Conservation (phyloP, 208 protist genomes). For the Crithidia mellificae region DNA sequence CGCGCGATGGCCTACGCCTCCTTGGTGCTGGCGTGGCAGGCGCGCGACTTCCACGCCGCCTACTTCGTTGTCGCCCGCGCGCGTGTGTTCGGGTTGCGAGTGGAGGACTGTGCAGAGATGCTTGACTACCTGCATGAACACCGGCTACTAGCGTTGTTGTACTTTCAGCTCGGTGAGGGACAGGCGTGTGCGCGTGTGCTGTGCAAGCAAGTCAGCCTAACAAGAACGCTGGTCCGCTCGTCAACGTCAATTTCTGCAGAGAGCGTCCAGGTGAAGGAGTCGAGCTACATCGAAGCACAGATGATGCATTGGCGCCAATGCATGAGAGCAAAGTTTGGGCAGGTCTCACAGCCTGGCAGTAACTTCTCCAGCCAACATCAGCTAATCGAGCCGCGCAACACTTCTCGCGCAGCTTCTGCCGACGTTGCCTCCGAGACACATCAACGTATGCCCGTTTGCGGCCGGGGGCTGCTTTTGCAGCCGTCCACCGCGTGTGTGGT, state of each 20-base stretch:
- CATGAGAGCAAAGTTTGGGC: slow-evolving; percentile 11
- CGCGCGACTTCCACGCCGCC: slow-evolving; percentile 55
- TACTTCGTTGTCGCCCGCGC: slow-evolving; percentile 45
- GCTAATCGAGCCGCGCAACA: no score
- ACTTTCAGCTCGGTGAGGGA: slow-evolving; percentile 48
- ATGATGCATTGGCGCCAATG: slow-evolving; percentile 12
- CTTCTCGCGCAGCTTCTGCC: no score
- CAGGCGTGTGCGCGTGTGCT: slow-evolving; percentile 33
- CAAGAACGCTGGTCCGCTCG: background rate
- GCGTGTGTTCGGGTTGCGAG: slow-evolving; percentile 22
- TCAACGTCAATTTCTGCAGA: background rate
- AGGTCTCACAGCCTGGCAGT: background rate
- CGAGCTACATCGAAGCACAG: slow-evolving; percentile 1
- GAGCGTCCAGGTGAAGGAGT: background rate
- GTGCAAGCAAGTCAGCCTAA: slow-evolving; percentile 31
- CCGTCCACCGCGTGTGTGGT: slow-evolving; percentile 6
- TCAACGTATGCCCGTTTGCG: slow-evolving; percentile 8
- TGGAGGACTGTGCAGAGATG: slow-evolving; percentile 72
- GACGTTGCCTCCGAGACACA: no score
- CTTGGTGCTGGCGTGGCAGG: slow-evolving; percentile 68
- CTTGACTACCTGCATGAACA: slow-evolving; percentile 57
- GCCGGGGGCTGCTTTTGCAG: slow-evolving; percentile 16
- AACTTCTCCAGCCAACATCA: background rate
- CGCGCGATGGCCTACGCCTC: slow-evolving; percentile 71
- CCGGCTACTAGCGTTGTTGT: slow-evolving; percentile 68